Evolutionary conservation across 2,329 filamentous ascomycete genomes (phyloP).

Genomic region (Epicoccum sorghinum): DNA sequence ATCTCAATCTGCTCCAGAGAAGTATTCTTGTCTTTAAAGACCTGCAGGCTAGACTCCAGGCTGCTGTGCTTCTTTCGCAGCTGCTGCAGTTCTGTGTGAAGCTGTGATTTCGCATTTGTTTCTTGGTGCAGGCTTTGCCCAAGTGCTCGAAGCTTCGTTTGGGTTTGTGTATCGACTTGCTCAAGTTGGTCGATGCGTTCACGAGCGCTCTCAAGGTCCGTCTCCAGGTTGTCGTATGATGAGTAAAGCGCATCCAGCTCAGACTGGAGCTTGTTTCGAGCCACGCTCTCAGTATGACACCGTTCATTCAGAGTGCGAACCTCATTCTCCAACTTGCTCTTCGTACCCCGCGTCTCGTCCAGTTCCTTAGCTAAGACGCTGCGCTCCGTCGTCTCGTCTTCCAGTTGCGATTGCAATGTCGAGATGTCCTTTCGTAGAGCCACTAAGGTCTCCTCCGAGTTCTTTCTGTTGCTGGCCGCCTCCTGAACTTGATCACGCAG

Average conservation of each 20-base stretch:
- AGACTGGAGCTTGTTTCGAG: slow-evolving; percentile 23
- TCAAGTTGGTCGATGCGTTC: slow-evolving; percentile 29
- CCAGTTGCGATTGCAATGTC: slow-evolving; percentile 23
- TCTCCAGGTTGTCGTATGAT: slow-evolving; percentile 23
- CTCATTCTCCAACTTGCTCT: slow-evolving; percentile 29
- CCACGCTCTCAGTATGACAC: slow-evolving; percentile 19
- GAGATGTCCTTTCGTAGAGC: slow-evolving; percentile 24
- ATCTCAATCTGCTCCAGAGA: slow-evolving; percentile 26
- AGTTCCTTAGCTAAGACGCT: slow-evolving; percentile 30
- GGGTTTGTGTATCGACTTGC: slow-evolving; percentile 22
- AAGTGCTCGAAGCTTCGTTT: slow-evolving; percentile 29
- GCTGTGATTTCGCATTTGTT: slow-evolving; percentile 14
- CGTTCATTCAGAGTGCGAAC: slow-evolving; percentile 19
- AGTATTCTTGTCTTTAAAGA: slow-evolving; percentile 20
- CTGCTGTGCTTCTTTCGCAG: slow-evolving; percentile 12
- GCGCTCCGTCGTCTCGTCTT: slow-evolving; percentile 21
- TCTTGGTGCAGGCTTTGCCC: slow-evolving; percentile 14
- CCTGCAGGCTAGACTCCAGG: slow-evolving; percentile 24
- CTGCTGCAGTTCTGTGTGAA: slow-evolving; percentile 9
- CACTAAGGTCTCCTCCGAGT: slow-evolving; percentile 30
- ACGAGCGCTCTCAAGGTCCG: slow-evolving; percentile 29
- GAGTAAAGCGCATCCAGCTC: slow-evolving; percentile 30
- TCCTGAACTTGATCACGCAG: slow-evolving; percentile 35
- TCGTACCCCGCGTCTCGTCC: slow-evolving; percentile 22
- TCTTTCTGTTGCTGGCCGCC: slow-evolving; percentile 26